A percentile compares a stretch with the other conserved stretches of the same genome.
phyloP scores from a whole-genome alignment of 495 filamentous ascomycete genomes.

The Stereocaulon alpinum region DNA sequence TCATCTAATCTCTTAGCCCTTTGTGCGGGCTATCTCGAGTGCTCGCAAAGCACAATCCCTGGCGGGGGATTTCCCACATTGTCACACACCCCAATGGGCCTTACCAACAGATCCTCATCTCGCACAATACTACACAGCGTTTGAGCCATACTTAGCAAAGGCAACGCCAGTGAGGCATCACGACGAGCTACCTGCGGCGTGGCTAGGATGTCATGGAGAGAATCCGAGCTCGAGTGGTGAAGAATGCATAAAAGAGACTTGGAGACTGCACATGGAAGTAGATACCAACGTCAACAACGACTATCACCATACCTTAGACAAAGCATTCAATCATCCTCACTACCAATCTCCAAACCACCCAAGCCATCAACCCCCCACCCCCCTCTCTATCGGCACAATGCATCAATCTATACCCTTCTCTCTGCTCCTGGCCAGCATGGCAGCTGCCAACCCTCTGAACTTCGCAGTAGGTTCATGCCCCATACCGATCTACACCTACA shows the following conservation, averaged over 20 bases:
- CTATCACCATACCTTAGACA: background rate
- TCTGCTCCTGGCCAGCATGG: background rate
- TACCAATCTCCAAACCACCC: background rate
- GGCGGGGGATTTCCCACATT: no score
- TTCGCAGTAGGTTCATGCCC: background rate
- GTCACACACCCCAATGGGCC: background rate
- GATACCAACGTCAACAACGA: background rate
- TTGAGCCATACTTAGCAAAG: background rate
- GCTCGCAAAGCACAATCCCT: no score
- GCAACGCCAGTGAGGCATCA: background rate
- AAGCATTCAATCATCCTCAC: background rate
- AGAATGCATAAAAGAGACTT: background rate
- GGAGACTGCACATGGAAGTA: background rate
- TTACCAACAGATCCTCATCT: background rate
- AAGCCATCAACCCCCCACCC: background rate
- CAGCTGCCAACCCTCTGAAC: background rate
- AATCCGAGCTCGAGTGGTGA: no score
- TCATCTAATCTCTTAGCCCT: no score
- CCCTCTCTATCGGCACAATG: background rate
- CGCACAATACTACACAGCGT: background rate
- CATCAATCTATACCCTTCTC: background rate
- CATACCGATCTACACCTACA: background rate
- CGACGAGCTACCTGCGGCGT: background rate
- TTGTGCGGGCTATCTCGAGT: no score
- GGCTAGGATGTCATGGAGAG: no score